These are phyloP conservation scores for Talaromyces proteolyticus DNA, from an alignment of 495 filamentous ascomycete genomes.

Conservation along the genomic window DNA sequence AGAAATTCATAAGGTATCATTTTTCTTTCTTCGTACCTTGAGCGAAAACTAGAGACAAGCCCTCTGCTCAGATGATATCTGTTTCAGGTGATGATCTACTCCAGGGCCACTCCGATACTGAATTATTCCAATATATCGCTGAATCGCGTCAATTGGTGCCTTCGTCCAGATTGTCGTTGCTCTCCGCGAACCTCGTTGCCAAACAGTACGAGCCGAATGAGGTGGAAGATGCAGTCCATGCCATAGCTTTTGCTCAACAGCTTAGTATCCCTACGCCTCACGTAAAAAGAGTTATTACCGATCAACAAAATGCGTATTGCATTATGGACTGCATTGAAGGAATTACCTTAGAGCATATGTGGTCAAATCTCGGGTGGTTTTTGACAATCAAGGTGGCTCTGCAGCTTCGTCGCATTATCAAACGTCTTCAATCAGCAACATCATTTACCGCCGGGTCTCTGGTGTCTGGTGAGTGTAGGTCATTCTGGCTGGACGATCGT, in stretches of 20 bases:
- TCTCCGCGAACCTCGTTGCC: background rate
- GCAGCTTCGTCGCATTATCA: constrained; percentile 7
- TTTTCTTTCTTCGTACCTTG: background rate
- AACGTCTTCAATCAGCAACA: constrained; percentile 1
- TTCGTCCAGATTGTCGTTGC: background rate
- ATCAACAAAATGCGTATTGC: background rate
- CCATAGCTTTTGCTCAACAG: background rate
- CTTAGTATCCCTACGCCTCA: background rate
- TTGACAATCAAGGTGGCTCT: constrained; percentile 7
- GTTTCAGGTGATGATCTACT: constrained; percentile 1
- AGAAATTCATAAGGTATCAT: background rate
- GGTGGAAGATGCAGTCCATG: background rate
- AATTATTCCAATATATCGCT: background rate
- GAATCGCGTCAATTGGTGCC: background rate
- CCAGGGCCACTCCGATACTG: constrained; percentile 1
- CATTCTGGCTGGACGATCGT: constrained; percentile 14
- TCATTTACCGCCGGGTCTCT: constrained; percentile 11
- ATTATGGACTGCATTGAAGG: constrained; percentile 7
- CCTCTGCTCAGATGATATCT: background rate
- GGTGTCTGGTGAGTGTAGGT: constrained; percentile 11
- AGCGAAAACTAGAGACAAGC: background rate
- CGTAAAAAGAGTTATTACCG: background rate
- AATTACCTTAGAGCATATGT: constrained; percentile 4
- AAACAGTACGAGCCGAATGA: background rate
- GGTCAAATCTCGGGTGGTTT: constrained; percentile 7